Base-by-base conservation (phyloP, 352 stramenopile genomes). In the Phytopythium aichiense region DNA sequence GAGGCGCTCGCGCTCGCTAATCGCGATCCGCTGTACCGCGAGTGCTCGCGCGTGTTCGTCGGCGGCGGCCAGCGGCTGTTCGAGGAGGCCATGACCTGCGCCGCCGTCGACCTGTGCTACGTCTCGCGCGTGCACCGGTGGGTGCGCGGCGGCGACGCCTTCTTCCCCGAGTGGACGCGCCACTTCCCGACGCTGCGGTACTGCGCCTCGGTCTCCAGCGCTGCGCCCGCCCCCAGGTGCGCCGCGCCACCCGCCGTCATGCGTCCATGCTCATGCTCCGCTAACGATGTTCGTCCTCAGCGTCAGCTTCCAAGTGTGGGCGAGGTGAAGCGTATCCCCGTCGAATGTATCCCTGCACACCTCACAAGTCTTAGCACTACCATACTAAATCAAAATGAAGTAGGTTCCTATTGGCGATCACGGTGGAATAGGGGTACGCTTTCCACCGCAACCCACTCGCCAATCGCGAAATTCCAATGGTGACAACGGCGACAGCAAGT, bases 11-110 rank as follows among this genome's bases (percentile, higher is more conserved):
- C 69, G 28, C 42, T 88, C 2, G 79, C 70, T 20, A 31, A 69
- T 2, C 49, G 18, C 0, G 42, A 83, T 4, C 63, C 64, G 30
- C 62, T 64, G 40, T 91, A 88, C 63, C 57, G 64, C 0, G 18
- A 68, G 2, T 81, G 71, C 51, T 65, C 43, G 22, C 73, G 76
- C 25, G 63, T 90, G 37, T 93, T 89, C 60, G 71, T 93, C 15
- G 76, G 78, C 18, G 84, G 84, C 11, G 84, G 84, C 22, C 59
- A 90, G 62, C 69, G 58, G 35, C 64, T 93, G 31, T 93, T 84
- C 63, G 64, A 57, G 20, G 84, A 91, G 61, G 83, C 80, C 22
- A 72, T 91, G 56, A 56, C 50, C 16, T 42, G 69, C 12, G 45
- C 74, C 38, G 60, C 84, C 11, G 71, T 72, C 7, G 76, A 87